These are phyloP conservation scores for Aphanomyces invadans DNA, from an alignment of 352 stramenopile species.

Conservation along the genomic window DNA sequence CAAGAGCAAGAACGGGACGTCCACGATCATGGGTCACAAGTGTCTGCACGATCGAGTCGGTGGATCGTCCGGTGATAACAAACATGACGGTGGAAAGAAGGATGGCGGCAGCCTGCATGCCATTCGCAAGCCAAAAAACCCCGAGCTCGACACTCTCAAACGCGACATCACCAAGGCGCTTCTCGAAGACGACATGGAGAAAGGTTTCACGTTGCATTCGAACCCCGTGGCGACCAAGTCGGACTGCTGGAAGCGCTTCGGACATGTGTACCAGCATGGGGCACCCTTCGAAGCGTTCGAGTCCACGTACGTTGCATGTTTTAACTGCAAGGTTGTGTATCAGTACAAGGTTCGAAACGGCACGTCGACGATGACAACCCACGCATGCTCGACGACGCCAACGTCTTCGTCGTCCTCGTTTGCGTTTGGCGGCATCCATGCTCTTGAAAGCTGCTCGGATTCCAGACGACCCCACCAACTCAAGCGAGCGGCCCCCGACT, in stretches of 20 bases:
- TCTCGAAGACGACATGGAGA: not conserved
- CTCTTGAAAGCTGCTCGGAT: too few relatives aligned
- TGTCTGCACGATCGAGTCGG: slow-evolving; percentile 12
- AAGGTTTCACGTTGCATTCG: slow-evolving; percentile 14
- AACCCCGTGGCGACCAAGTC: slow-evolving; percentile 20
- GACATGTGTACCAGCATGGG: slow-evolving; percentile 14
- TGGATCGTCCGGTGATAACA: not conserved
- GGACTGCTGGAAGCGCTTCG: slow-evolving; percentile 24
- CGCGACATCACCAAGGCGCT: slow-evolving; percentile 19
- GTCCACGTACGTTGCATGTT: slow-evolving; percentile 17
- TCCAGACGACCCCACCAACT: not conserved
- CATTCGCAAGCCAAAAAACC: slow-evolving; percentile 20
- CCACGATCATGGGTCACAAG: slow-evolving; percentile 23
- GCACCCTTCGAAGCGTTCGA: slow-evolving; percentile 16
- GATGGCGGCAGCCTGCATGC: not conserved
- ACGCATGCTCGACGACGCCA: slow-evolving; percentile 3
- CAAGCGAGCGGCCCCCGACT: not conserved
- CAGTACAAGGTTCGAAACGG: slow-evolving; percentile 25
- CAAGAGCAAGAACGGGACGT: slow-evolving; percentile 25
- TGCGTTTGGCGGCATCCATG: not conserved
- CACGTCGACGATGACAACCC: slow-evolving; percentile 24
- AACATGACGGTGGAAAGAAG: not conserved
- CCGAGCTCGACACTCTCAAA: slow-evolving; percentile 18
- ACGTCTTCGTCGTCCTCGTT: not conserved
- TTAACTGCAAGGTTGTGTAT: slow-evolving; percentile 19